phyloP scores from a whole-genome alignment of 2,329 filamentous ascomycete genomes.

The Blastomyces percursus region DNA sequence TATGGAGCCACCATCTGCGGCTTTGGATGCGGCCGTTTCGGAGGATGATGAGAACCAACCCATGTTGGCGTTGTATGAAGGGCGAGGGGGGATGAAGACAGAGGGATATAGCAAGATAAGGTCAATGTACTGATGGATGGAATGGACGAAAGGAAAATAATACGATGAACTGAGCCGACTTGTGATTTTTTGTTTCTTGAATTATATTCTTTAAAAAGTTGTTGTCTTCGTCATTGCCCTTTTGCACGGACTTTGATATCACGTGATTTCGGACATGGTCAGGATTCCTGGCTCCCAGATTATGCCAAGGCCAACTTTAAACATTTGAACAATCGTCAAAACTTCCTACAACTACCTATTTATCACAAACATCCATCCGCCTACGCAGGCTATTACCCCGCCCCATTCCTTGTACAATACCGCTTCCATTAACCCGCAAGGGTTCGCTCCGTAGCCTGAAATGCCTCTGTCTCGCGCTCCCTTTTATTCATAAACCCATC shows the following conservation, averaged over 20 bases:
- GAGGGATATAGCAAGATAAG: background rate
- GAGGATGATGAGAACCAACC: conserved; percentile 41
- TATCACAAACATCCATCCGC: background rate
- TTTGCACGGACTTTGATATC: background rate
- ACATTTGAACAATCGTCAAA: background rate
- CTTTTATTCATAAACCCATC: background rate
- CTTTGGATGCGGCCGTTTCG: conserved; percentile 32
- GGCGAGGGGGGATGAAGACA: background rate
- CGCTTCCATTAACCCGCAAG: background rate
- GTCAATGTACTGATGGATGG: background rate
- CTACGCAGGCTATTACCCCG: background rate
- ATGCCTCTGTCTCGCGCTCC: background rate
- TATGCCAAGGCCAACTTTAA: background rate
- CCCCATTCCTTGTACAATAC: background rate
- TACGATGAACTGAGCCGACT: no score
- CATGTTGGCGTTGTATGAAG: conserved; percentile 32
- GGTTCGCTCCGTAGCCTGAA: background rate
- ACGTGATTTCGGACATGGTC: background rate
- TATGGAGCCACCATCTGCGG: conserved; percentile 52
- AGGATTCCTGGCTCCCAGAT: background rate
- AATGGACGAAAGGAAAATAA: background rate
- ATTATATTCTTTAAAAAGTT: background rate
- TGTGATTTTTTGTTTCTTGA: background rate
- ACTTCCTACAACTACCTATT: background rate
- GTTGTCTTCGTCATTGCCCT: background rate